Evolutionary conservation across 352 stramenopile genomes (phyloP).

Genomic region (Phytophthora syringae): DNA sequence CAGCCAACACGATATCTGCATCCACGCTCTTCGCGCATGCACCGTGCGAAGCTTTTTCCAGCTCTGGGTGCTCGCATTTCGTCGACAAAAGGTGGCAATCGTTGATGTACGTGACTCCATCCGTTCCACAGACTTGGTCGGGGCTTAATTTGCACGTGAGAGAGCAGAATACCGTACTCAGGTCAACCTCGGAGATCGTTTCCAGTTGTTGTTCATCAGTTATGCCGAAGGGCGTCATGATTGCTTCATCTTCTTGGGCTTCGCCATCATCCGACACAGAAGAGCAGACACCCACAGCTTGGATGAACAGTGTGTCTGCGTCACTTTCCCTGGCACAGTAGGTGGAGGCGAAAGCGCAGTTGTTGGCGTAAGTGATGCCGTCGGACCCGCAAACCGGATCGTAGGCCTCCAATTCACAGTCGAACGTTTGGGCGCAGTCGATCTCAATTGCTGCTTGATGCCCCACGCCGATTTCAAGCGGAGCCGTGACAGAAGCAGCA

Average conservation of each 20-base stretch:
- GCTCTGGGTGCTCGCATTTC: slow-evolving; percentile 52
- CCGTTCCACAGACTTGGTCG: slow-evolving; percentile 54
- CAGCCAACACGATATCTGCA: slow-evolving; percentile 5
- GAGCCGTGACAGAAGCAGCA: background rate
- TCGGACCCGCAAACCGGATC: slow-evolving; percentile 50
- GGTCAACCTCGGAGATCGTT: slow-evolving; percentile 13
- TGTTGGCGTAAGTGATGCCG: slow-evolving; percentile 47
- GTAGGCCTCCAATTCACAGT: slow-evolving; percentile 19
- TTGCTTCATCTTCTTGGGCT: background rate
- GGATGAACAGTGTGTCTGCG: slow-evolving; percentile 24
- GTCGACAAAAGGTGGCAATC: slow-evolving; percentile 52
- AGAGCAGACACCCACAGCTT: slow-evolving; percentile 19
- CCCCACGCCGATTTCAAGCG: slow-evolving; percentile 13
- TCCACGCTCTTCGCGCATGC: slow-evolving; percentile 18
- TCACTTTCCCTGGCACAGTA: slow-evolving; percentile 20
- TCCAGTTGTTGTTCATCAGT: background rate
- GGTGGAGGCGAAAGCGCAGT: slow-evolving; percentile 34
- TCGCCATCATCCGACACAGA: background rate
- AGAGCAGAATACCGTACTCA: slow-evolving; percentile 34
- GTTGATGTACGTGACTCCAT: slow-evolving; percentile 63
- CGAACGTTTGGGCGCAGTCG: slow-evolving; percentile 19
- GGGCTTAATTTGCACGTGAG: slow-evolving; percentile 41
- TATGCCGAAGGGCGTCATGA: background rate
- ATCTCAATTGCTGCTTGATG: slow-evolving; percentile 11
- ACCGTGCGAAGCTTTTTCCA: slow-evolving; percentile 51